Evolutionary conservation across 257 asterid species (phyloP), one percentile per base, ranked within the genome.

Genomic region (Ophiorrhiza pumila): DNA sequence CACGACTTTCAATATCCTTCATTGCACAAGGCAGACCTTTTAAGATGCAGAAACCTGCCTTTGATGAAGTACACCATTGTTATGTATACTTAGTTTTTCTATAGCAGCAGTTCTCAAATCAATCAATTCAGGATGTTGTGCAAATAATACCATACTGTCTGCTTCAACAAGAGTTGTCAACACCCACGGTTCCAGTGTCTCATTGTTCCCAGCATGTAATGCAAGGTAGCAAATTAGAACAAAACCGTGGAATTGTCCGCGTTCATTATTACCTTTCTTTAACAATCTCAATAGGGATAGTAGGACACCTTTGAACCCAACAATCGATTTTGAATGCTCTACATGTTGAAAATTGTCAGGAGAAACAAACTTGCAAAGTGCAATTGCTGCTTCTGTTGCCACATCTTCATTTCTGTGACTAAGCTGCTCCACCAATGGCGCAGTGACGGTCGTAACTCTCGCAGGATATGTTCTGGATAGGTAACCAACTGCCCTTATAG

Each of bases 401-500:
- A 89, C 90, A 18, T 83, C 93, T 8, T 71, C 85, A 73, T 81
- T 80, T 80, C 83, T 73, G 42, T 88, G 83, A 58, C 88, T 65
- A n/a, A 91, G 91, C 62, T 80, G 84, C 70, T 76, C 83, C 0
- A 87, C 90, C 39, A 89, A 37, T 0, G 86, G 90, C 12, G 77
- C 80, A 14, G 88, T 59, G 1, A 91, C 85, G 83, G 90, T 77
- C 0, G 90, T 84, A 50, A 88, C 97, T 39, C 95, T 72, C 2
- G 97, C 96, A 0, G 97, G 96, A 76, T 88, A 91, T 0, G 96
- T 89, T 71, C 95, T 71, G 3, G 97, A 87, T 74, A 91, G 74
- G 3, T 77, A 88, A 3, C 97, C 96, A 55, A 91, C 73, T 0
- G 96, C 88, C 74, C 83, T 73, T 76, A 86, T 75, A 41, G 96